These are phyloP conservation scores for Candida sanyaensis DNA, from an alignment of 1,139 yeast species.

Conservation along the genomic window DNA sequence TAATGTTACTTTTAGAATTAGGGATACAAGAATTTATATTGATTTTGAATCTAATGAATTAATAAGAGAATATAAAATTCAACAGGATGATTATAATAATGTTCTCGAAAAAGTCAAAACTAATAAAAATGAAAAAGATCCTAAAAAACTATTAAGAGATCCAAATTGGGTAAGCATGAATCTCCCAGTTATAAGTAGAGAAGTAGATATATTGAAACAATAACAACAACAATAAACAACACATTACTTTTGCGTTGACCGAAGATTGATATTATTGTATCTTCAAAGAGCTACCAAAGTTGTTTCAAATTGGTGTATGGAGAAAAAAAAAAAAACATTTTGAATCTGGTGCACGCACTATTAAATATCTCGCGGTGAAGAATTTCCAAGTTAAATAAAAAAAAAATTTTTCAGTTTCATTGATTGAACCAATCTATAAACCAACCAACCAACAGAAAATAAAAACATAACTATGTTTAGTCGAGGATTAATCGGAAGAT, in stretches of 20 bases:
- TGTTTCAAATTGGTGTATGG: no score
- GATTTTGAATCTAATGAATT: slow-evolving; percentile 70
- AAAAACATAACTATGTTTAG: slow-evolving; percentile 1
- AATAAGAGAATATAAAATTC: slow-evolving; percentile 75
- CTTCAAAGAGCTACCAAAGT: neutral
- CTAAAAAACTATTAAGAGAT: slow-evolving; percentile 76
- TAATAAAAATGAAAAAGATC: slow-evolving; percentile 53
- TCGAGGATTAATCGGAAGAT: slow-evolving; percentile 1
- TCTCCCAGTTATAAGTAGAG: slow-evolving; percentile 41
- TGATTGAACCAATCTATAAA: neutral
- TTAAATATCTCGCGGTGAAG: no score
- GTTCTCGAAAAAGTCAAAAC: slow-evolving; percentile 44
- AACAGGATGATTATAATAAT: slow-evolving; percentile 65
- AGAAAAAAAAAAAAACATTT: no score
- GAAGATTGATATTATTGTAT: no score
- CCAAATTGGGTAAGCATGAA: slow-evolving; percentile 76
- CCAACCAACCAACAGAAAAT: neutral
- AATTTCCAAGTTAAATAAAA: neutral
- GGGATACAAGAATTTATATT: slow-evolving; percentile 81
- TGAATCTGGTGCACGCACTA: neutral
- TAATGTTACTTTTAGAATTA: slow-evolving; percentile 77
- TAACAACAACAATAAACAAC: no score
- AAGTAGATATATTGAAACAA: slow-evolving; percentile 8
- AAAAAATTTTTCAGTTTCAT: slow-evolving; percentile 4
- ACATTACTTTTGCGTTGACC: no score